phyloP scores from a whole-genome alignment of 2,329 filamentous ascomycete species.

The Xylaria polymorpha region DNA sequence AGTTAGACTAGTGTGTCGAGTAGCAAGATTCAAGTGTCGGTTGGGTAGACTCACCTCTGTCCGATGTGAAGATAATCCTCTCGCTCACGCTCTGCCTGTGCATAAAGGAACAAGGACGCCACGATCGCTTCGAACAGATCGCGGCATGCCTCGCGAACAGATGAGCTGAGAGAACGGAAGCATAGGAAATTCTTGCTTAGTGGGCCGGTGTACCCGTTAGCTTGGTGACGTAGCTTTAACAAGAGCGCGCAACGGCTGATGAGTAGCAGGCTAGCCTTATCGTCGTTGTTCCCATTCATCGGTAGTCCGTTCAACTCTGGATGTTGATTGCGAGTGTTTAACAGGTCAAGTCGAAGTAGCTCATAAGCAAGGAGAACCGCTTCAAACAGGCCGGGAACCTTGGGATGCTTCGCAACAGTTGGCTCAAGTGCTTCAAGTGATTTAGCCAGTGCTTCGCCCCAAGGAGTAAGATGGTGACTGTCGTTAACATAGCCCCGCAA shows the following conservation, averaged over 20 bases:
- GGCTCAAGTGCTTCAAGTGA: constrained; percentile 73
- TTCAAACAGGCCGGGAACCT: constrained; percentile 72
- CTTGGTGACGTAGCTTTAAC: constrained; percentile 82
- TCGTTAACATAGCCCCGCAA: constrained; percentile 86
- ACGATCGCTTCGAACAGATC: constrained; percentile 87
- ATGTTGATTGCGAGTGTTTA: constrained; percentile 75
- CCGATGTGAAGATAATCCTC: constrained; percentile 75
- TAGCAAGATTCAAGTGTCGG: constrained; percentile 11
- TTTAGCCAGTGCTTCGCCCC: constrained; percentile 82
- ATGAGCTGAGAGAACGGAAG: constrained; percentile 84
- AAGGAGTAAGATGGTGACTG: constrained; percentile 81
- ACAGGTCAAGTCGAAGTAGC: constrained; percentile 79
- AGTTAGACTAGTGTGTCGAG: constrained; percentile 34
- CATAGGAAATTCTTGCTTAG: constrained; percentile 89
- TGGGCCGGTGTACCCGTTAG: constrained; percentile 92
- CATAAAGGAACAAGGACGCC: constrained; percentile 82
- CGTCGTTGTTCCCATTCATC: constrained; percentile 71
- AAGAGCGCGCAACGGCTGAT: constrained; percentile 89
- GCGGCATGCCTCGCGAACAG: constrained; percentile 81
- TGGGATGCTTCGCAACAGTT: constrained; percentile 58
- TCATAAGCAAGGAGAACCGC: constrained; percentile 86
- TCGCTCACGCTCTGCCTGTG: constrained; percentile 78
- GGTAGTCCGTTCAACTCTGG: constrained; percentile 67
- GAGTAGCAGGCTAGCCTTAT: constrained; percentile 81
- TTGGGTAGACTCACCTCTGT: constrained; percentile 66